These are phyloP conservation scores for Penicillium olsonii DNA, from an alignment of 2,329 filamentous ascomycete genomes.

Conservation along the genomic window DNA sequence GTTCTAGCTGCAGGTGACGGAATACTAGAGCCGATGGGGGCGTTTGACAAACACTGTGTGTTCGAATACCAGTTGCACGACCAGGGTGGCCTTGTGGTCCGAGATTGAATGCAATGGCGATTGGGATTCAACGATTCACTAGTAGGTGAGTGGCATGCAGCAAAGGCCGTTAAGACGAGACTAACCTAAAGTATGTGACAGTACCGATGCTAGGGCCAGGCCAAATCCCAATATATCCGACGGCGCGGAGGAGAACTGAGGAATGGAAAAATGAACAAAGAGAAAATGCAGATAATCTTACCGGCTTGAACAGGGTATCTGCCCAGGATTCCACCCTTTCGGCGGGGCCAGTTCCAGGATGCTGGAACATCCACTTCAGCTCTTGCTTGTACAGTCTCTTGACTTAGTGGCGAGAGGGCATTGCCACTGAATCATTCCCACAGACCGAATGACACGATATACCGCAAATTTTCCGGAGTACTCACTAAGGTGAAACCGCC, in stretches of 20 bases:
- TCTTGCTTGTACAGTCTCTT: no score
- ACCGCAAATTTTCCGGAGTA: neutral
- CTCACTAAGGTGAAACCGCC: neutral
- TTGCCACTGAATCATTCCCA: neutral
- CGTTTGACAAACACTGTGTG: conserved; percentile 10
- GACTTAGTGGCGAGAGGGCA: no score
- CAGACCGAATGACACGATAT: neutral
- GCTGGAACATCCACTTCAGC: neutral
- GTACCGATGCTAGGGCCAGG: neutral
- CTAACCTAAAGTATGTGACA: conserved; percentile 4
- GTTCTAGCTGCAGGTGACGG: conserved; percentile 16
- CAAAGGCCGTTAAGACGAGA: conserved; percentile 7
- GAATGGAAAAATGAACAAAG: no score
- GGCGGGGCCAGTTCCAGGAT: neutral
- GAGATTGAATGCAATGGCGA: conserved; percentile 13
- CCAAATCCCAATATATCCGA: neutral
- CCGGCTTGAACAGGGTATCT: neutral
- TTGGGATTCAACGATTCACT: conserved; percentile 8
- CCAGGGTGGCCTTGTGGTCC: conserved; percentile 17
- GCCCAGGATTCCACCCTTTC: neutral
- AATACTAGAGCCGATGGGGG: conserved; percentile 5
- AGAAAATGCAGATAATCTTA: neutral
- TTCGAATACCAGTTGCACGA: conserved; percentile 19
- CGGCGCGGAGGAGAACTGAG: neutral
- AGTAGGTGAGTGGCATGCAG: conserved; percentile 7